Percentiles rank a stretch among this genome's conserved stretches.
Conservation (phyloP, 2,329 filamentous ascomycete genomes). For the Emericellopsis cladophorae region DNA sequence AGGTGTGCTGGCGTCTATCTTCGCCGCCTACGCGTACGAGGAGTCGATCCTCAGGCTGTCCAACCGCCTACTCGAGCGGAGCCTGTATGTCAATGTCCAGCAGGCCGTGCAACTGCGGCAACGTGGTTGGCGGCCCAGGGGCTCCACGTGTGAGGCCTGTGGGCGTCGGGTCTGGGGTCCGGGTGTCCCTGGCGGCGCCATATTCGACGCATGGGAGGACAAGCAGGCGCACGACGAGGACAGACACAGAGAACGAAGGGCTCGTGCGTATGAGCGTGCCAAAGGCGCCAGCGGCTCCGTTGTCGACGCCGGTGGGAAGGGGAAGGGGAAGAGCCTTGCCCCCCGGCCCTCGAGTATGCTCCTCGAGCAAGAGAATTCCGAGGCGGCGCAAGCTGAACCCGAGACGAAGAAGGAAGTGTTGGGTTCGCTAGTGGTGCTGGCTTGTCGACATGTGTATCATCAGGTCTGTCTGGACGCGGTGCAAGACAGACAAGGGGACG, state of each 20-base stretch:
- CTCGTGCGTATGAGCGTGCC: conserved; percentile 18
- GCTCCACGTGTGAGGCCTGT: conserved; percentile 81
- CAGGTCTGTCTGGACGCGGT: conserved; percentile 55
- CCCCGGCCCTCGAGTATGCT: conserved; percentile 27
- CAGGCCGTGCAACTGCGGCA: conserved; percentile 64
- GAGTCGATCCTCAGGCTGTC: conserved; percentile 78
- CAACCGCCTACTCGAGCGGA: conserved; percentile 76
- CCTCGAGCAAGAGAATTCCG: conserved; percentile 12
- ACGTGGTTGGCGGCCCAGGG: conserved; percentile 77
- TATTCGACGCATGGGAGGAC: conserved; percentile 75
- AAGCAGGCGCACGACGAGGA: conserved; percentile 34
- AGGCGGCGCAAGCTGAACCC: neutral
- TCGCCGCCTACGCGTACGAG: conserved; percentile 91
- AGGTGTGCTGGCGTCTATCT: conserved; percentile 75
- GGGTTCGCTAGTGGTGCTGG: conserved; percentile 53
- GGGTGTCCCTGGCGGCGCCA: conserved; percentile 54
- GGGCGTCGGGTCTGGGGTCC: conserved; percentile 78
- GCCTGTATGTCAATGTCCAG: conserved; percentile 73
- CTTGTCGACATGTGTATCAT: conserved; percentile 61
- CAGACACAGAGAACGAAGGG: conserved; percentile 30
- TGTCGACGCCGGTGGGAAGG: conserved; percentile 12
- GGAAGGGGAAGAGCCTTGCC: conserved; percentile 24
- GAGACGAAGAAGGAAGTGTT: conserved; percentile 18
- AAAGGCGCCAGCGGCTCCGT: conserved; percentile 17
- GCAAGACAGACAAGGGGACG: conserved; percentile 38